phyloP scores from a whole-genome alignment of 2,329 filamentous ascomycete species.

The Cryphonectria parasitica region DNA sequence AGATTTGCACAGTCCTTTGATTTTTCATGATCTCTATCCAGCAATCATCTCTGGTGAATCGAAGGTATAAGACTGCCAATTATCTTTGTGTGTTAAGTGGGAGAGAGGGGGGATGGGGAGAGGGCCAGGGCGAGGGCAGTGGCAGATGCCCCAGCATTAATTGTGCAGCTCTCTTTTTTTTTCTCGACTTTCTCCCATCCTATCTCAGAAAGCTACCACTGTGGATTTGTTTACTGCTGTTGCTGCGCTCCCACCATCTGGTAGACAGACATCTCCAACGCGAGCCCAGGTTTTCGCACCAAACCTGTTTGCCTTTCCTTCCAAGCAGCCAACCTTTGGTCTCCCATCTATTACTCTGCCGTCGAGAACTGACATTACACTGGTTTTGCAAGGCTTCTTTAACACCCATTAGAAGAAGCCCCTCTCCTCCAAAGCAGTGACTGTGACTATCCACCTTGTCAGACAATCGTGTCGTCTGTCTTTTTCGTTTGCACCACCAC shows the following conservation, averaged over 20 bases:
- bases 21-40: not conserved
- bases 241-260: not conserved
- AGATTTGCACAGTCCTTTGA: not conserved
- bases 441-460: not conserved
- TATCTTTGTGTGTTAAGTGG: not conserved
- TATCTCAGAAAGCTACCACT: not conserved
- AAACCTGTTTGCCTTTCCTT: not conserved
- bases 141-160: not conserved
- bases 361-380: not conserved
- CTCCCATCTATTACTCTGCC: not conserved
- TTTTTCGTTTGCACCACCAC: not conserved
- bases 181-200: not conserved
- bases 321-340: not conserved
- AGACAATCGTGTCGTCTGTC: not conserved
- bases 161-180: not conserved
- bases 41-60: not conserved
- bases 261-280: not conserved
- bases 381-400: not conserved
- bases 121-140: not conserved
- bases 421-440: not conserved
- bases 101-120: too few relatives aligned
- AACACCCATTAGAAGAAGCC: too few relatives aligned
- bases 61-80: too few relatives aligned
- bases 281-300: not conserved
- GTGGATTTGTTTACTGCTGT: not conserved